Evolutionary conservation across 2,329 filamentous ascomycete species (phyloP).

Genomic region (Aspergillus quadricinctus): DNA sequence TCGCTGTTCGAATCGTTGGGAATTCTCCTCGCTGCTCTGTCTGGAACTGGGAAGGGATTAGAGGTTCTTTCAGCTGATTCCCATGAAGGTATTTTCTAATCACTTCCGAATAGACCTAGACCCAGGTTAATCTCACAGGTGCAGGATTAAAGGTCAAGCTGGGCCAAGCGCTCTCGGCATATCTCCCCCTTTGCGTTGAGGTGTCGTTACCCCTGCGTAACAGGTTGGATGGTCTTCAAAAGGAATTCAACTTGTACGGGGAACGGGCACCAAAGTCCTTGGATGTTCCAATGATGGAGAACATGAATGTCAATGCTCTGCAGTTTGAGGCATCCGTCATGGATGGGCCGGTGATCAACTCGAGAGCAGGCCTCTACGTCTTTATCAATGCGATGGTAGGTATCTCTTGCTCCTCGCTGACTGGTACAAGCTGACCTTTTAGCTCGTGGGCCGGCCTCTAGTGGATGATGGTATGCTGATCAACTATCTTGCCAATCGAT

Average conservation of each 20-base stretch:
- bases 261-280: slow-evolving; percentile 40
- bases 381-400: slow-evolving; percentile 75
- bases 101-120: background rate
- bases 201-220: slow-evolving; percentile 37
- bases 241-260: slow-evolving; percentile 39
- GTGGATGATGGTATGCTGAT: slow-evolving; percentile 77
- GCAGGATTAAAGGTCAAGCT: slow-evolving; percentile 34
- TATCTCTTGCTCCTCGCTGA: background rate
- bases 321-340: slow-evolving; percentile 52
- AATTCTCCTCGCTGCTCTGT: slow-evolving; percentile 37
- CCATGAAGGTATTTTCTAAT: slow-evolving; percentile 27
- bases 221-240: slow-evolving; percentile 37
- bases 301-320: slow-evolving; percentile 44
- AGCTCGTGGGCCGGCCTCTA: slow-evolving; percentile 77
- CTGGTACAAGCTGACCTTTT: slow-evolving; percentile 28
- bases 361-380: slow-evolving; percentile 77
- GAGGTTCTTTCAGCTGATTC: slow-evolving; percentile 32
- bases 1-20: slow-evolving; percentile 41
- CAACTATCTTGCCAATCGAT: slow-evolving; percentile 77
- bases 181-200: slow-evolving; percentile 38
- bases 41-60: slow-evolving; percentile 32
- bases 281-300: slow-evolving; percentile 40
- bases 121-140: background rate
- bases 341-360: slow-evolving; percentile 68
- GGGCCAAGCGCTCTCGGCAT: slow-evolving; percentile 36